Base-by-base conservation (phyloP, 805 yeast species). In the Yamadazyma olivae region DNA sequence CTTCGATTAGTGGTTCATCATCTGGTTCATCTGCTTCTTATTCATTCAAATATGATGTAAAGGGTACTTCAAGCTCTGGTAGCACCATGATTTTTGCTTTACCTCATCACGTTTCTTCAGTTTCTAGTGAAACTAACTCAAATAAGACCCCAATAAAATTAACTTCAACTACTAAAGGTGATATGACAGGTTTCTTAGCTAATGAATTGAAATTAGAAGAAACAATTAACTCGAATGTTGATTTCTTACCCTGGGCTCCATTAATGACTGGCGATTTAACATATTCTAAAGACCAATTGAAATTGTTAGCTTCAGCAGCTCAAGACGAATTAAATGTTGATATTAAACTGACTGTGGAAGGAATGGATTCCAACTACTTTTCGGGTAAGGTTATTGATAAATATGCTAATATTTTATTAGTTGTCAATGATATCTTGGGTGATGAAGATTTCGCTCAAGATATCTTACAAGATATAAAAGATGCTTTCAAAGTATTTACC, bases 381-480 rank as follows among this genome's bases (percentile, higher is more conserved):
- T 54, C 76, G 13, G 83, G 82, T 36, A 77, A 78, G 48, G 61
- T 70, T 10, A 40, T 76, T 21, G 81, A 75, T 53, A 77, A 75
- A 47, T 78, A 72, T 49, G 79, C 81, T 6, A 73, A 75, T 51
- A 71, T 78, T 32, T 59, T 77, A 39, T 64, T 74, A 38, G 74
- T 74, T 9, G 68, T 75, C 13, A 61, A 66, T 43, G 77, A 73
- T 17, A 66, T 78, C 22, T 51, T 77, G 36, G 51, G 64, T 30
- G 75, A 73, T 43, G 54, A 59, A n/a, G 58, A 46, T 5, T 64
- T 58, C 6, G 58, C 77, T 2, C 41, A 50, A 5, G 46, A 59
- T 4, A 55, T 71, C 6, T 56, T 71, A 32, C 44, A 35, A 3
- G 53, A 50, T 14, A 32, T 74, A 48, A 68, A 76, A 45, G 48